A percentile compares a stretch with the other conserved stretches of the same genome.
Evolutionary conservation across 345 rosid species (phyloP).

Genomic region (Eucalyptus microcorys): DNA sequence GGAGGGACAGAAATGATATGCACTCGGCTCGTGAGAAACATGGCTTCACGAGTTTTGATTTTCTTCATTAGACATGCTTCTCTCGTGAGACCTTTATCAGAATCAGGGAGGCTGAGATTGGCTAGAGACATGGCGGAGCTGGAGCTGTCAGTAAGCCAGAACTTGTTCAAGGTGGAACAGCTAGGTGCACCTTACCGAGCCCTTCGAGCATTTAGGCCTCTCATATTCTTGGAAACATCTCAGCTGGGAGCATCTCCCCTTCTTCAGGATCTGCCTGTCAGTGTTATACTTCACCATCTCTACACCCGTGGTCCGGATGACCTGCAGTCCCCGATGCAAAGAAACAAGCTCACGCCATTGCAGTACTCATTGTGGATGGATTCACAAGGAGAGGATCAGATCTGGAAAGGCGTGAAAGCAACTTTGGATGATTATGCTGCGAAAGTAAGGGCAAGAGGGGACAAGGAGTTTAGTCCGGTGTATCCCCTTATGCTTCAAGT

Average conservation of each 20-base stretch:
- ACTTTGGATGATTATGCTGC: conserved; percentile 91
- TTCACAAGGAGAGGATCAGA: conserved; percentile 93
- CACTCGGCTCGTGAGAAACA: conserved; percentile 76
- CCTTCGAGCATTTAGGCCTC: conserved; percentile 89
- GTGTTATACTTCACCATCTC: conserved; percentile 83
- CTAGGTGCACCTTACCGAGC: conserved; percentile 94
- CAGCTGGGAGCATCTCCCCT: conserved; percentile 77
- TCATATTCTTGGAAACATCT: conserved; percentile 85
- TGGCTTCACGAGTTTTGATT: conserved; percentile 81
- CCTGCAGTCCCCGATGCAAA: conserved; percentile 76
- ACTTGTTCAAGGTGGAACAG: conserved; percentile 92
- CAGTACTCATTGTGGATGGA: conserved; percentile 97
- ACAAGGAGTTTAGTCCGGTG: conserved; percentile 94
- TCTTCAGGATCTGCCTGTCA: conserved; percentile 81
- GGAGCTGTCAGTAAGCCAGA: conserved; percentile 92
- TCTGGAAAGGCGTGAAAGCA: conserved; percentile 94
- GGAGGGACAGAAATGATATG: conserved; percentile 76
- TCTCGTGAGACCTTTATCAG: conserved; percentile 93
- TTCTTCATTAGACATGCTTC: conserved; percentile 92
- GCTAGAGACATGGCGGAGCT: conserved; percentile 99
- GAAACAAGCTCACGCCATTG: conserved; percentile 67
- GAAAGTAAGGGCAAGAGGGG: conserved; percentile 75
- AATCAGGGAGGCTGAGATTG: conserved; percentile 95
- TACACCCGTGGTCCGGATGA: conserved; percentile 92
- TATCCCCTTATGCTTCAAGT: conserved; percentile 89